Evolutionary conservation across 2,329 filamentous ascomycete species (phyloP), one percentile per base, ranked within the genome.

Genomic region (Aschersonia sp.): DNA sequence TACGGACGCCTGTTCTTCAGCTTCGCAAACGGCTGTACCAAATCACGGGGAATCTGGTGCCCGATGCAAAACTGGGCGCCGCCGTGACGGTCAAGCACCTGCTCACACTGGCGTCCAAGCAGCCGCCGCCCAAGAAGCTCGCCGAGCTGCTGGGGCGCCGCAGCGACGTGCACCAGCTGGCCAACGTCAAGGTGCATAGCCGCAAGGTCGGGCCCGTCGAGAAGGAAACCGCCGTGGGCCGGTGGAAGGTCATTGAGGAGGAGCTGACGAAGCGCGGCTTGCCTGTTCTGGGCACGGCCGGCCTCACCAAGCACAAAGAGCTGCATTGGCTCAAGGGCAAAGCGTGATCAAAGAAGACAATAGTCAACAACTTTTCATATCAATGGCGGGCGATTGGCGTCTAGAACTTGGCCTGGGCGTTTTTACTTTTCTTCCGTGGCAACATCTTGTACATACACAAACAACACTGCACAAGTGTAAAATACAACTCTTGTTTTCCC

Each of bases 21-120:
- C 73, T 92, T 53, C 69, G 81, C 57, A 94, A 95, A 67, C 82
- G 87, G 50, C 69, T 88, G 51, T 79, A 83, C 62, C 84, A 92
- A 62, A 72, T 94, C 50, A 89, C 83, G n/a, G 86, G 87, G 51
- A 77, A 81, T 51, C 76, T 78, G 50, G 71, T 95, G 53, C 72
- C 84, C 12, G 90, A 95, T 64, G 70, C 77, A 44, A 73, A 76
- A 54, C 74, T 94, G 51, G 66, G 69, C 45, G 67, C 70, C 43
- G 69, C 79, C 51, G 64, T 63, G 46, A 80, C 72, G 7, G 69
- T 79, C 39, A 67, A 70, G 48, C 62, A 72, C 31, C 62, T 86
- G 46, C 63, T 85, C 41, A 65, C 68, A 30, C 63, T 76, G 43
- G 64, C 83, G 2, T 58, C 70, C 50, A 71, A 67, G 52, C 70